phyloP scores from a whole-genome alignment of 139 green algal species.

The Tetradesmus lagerheimii region DNA sequence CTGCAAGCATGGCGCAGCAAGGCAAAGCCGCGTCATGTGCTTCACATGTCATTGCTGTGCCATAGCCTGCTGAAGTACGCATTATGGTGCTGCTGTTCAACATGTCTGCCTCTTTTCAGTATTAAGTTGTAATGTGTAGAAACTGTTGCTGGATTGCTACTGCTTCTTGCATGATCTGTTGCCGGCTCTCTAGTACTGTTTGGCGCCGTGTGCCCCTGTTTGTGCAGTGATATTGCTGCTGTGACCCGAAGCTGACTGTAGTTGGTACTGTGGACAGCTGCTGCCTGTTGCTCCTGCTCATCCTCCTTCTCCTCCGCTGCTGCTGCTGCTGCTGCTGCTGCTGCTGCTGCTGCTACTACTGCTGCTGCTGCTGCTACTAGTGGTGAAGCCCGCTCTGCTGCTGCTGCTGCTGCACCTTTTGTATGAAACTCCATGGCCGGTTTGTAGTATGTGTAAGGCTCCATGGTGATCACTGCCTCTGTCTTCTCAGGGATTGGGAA shows the following conservation, averaged over 20 bases:
- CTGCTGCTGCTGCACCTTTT: not conserved
- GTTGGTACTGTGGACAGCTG: not conserved
- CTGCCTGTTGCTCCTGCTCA: not conserved
- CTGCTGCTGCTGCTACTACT: not conserved
- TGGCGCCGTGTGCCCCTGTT: no score
- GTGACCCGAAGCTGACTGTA: not conserved
- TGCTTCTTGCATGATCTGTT: no score
- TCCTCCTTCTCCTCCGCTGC: not conserved
- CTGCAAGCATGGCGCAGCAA: not conserved
- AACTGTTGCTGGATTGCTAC: no score
- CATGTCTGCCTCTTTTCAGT: not conserved
- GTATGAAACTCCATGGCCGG: constrained; percentile 17
- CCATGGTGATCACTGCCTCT: not conserved
- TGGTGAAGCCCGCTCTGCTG: not conserved
- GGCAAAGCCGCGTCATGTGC: not conserved
- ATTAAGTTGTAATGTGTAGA: no score
- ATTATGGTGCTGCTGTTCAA: not conserved
- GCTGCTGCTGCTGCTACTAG: not conserved
- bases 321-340: not conserved
- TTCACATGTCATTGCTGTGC: not conserved
- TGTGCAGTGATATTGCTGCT: no score
- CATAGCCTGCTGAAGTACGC: not conserved
- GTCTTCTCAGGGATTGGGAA: constrained; percentile 37
- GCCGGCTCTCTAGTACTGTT: no score
- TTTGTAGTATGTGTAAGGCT: constrained; percentile 17